These are phyloP conservation scores for Glonium stellatum DNA, from an alignment of 495 filamentous ascomycete species.

Conservation along the genomic window DNA sequence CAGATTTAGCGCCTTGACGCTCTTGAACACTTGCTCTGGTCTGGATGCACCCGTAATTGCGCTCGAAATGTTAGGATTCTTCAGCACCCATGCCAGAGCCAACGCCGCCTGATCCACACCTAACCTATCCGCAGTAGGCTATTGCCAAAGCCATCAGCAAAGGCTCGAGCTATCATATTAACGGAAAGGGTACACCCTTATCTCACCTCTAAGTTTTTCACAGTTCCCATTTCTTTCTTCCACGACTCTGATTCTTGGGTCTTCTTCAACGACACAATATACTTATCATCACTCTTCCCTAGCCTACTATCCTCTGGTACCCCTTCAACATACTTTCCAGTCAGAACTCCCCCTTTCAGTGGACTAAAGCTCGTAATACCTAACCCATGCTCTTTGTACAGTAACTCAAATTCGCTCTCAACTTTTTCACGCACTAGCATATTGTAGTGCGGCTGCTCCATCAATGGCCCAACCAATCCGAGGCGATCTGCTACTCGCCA, in stretches of 20 bases:
- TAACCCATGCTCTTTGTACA: constrained; percentile 58
- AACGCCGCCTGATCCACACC: constrained; percentile 58
- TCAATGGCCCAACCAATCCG: constrained; percentile 69
- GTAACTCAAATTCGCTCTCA: constrained; percentile 62
- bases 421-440: constrained; percentile 66
- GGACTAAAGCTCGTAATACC: constrained; percentile 72
- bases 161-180: not conserved
- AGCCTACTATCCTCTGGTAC: constrained; percentile 53
- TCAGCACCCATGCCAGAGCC: constrained; percentile 72
- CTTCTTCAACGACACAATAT: constrained; percentile 42
- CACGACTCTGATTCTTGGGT: constrained; percentile 40
- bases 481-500: constrained; percentile 66
- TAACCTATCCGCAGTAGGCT: constrained; percentile 61
- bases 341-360: constrained; percentile 64
- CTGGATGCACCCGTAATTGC: constrained; percentile 73
- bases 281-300: constrained; percentile 41
- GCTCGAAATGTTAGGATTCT: constrained; percentile 64
- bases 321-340: constrained; percentile 74
- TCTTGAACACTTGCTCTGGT: constrained; percentile 66
- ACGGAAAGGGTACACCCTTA: no score
- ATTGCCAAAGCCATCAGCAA: constrained; percentile 23
- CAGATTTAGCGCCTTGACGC: constrained; percentile 54
- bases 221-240: constrained; percentile 41
- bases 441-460: constrained; percentile 85
- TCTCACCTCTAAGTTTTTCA: constrained; percentile 25